These are phyloP conservation scores for Dacryopinax spathularia DNA, from an alignment of 768 basidiomycete genomes.

Conservation along the genomic window DNA sequence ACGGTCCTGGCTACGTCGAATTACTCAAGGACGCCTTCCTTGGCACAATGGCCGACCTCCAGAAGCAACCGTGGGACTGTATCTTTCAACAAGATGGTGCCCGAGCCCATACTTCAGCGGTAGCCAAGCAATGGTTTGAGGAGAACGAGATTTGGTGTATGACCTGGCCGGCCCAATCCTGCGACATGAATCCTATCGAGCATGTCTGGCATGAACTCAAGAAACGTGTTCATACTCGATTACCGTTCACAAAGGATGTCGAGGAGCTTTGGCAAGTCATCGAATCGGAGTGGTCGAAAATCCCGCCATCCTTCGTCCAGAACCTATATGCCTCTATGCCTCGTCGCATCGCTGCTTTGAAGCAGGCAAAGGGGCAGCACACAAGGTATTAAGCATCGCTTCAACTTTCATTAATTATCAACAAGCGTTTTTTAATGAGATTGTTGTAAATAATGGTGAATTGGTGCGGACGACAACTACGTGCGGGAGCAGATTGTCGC, in stretches of 20 bases:
- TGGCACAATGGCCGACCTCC: too few species aligned
- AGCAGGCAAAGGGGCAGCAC: slow-evolving; percentile 2
- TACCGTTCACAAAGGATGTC: slow-evolving; percentile 12
- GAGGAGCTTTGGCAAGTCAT: slow-evolving; percentile 17
- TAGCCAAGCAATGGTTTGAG: slow-evolving; percentile 21
- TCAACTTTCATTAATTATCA: too few species aligned
- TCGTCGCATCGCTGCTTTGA: neutral
- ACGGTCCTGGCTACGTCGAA: slow-evolving; percentile 17
- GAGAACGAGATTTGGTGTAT: slow-evolving; percentile 20
- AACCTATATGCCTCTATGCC: slow-evolving; percentile 6
- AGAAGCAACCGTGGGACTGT: too few species aligned
- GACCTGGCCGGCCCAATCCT: slow-evolving; percentile 24
- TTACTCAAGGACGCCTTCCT: slow-evolving; percentile 23
- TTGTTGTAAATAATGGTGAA: too few species aligned
- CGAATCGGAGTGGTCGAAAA: neutral
- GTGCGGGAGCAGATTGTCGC: too few species aligned
- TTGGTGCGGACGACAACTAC: too few species aligned
- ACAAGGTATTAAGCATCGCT: slow-evolving; percentile 8
- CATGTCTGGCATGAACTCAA: slow-evolving; percentile 25
- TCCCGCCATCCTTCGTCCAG: neutral
- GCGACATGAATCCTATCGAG: slow-evolving; percentile 28
- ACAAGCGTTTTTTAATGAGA: too few species aligned
- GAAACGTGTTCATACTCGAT: slow-evolving; percentile 6
- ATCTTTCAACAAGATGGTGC: too few species aligned
- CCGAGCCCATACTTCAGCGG: slow-evolving; percentile 23